Evolutionary conservation across 164 flowering plant genomes (phyloP).

Genomic region (Tetrastigma voinierianum): DNA sequence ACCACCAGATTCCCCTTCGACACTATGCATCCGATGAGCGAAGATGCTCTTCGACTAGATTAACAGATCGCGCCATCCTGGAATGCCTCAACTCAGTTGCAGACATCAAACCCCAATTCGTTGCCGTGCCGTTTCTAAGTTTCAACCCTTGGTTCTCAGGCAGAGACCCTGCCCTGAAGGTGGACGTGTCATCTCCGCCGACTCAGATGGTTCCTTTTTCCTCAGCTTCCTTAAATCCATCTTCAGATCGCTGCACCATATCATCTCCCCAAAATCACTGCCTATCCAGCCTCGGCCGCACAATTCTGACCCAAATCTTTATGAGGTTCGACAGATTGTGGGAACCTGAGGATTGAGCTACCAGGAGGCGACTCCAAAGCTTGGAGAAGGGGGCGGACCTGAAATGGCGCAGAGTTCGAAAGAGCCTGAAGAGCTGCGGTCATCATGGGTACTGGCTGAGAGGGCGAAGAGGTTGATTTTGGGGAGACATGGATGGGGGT

Average conservation of each 20-base stretch:
- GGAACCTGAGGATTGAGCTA: conserved; percentile 38
- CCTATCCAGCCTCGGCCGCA: conserved; percentile 13
- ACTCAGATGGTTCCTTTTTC: conserved; percentile 29
- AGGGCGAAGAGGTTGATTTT: conserved; percentile 4
- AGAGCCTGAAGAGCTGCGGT: conserved; percentile 37
- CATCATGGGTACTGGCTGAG: conserved; percentile 30
- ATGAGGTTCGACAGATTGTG: conserved; percentile 35
- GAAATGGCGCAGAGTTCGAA: conserved; percentile 53
- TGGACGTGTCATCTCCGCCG: conserved; percentile 51
- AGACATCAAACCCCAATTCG: conserved; percentile 49
- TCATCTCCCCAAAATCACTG: conserved; percentile 18
- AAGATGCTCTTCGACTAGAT: conserved; percentile 44
- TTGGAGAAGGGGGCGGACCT: conserved; percentile 31
- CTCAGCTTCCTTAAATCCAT: conserved; percentile 30
- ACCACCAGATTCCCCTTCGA: too few relatives aligned
- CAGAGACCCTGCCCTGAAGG: conserved; percentile 37
- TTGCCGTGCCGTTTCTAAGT: conserved; percentile 40
- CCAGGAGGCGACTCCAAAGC: conserved; percentile 46
- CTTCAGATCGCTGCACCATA: conserved; percentile 31
- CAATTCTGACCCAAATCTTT: conserved; percentile 41
- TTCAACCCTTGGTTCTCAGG: conserved; percentile 53
- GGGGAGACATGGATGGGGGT: conserved; percentile 21
- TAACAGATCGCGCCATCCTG: conserved; percentile 51
- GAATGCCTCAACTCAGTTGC: conserved; percentile 42
- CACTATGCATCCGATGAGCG: neutral